Percentiles rank a stretch among this genome's conserved stretches.
These are phyloP conservation scores for Arxiozyma telluris DNA, from an alignment of 1,139 yeast genomes.

Conservation along the genomic window DNA sequence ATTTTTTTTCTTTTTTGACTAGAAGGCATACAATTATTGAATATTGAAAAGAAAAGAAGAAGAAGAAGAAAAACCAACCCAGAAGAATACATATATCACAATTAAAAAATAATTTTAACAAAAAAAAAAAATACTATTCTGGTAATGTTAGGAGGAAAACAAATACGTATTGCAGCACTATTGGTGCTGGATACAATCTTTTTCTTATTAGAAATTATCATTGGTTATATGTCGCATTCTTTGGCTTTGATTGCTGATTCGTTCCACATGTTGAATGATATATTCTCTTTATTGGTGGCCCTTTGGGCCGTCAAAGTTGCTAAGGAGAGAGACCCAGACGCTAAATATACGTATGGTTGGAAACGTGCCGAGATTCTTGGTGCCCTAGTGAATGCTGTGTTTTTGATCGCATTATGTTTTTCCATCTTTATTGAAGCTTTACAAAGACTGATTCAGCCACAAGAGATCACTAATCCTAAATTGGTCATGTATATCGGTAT, in stretches of 20 bases:
- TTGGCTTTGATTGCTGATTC: slow-evolving; percentile 92
- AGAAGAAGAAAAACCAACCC: too few species aligned
- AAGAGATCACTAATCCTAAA: slow-evolving; percentile 68
- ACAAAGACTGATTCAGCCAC: slow-evolving; percentile 79
- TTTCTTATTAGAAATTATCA: slow-evolving; percentile 75
- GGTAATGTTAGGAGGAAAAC: slow-evolving; percentile 39
- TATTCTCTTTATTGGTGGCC: slow-evolving; percentile 80
- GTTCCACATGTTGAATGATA: slow-evolving; percentile 95
- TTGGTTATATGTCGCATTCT: slow-evolving; percentile 86
- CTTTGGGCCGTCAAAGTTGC: slow-evolving; percentile 95
- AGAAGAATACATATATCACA: too few species aligned
- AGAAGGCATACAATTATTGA: slow-evolving; percentile 34
- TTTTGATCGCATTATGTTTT: slow-evolving; percentile 82
- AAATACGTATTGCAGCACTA: slow-evolving; percentile 62
- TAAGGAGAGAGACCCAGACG: slow-evolving; percentile 72
- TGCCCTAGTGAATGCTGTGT: slow-evolving; percentile 92
- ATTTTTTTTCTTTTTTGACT: too few species aligned
- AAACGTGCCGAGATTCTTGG: slow-evolving; percentile 93
- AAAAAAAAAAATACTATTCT: too few species aligned
- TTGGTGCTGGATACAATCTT: slow-evolving; percentile 71
- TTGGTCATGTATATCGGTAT: slow-evolving; percentile 73
- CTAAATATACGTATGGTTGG: slow-evolving; percentile 91
- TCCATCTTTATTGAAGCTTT: slow-evolving; percentile 88
- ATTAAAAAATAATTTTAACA: too few species aligned
- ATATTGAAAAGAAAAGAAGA: neutral